Evolutionary conservation across 208 protist species (phyloP).

Genomic region (Acanthamoeba royreba): DNA sequence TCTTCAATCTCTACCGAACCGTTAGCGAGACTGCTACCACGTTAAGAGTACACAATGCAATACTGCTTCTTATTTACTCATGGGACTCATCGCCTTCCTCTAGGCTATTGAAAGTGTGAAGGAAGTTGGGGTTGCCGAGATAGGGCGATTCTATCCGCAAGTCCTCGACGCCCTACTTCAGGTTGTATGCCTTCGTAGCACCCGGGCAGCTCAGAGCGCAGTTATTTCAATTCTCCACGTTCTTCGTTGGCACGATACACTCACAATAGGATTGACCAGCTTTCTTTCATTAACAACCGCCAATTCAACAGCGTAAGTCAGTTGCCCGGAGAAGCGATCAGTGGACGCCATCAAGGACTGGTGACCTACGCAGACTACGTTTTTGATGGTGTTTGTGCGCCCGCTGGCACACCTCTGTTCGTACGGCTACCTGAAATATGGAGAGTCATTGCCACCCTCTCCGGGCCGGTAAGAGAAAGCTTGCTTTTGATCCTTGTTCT

Average conservation of each 20-base stretch:
- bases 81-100: neutral
- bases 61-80: too few relatives aligned
- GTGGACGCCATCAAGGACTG: neutral
- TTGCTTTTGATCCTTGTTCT: too few relatives aligned
- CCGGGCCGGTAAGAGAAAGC: neutral
- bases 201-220: neutral
- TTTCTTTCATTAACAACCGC: too few relatives aligned
- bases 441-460: neutral
- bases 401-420: neutral
- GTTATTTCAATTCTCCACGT: conserved; percentile 11
- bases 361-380: neutral
- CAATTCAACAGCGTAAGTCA: neutral
- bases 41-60: neutral
- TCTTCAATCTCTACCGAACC: neutral
- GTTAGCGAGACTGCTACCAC: neutral
- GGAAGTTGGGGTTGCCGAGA: neutral
- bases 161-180: conserved; percentile 9
- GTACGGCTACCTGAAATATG: neutral
- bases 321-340: neutral
- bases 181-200: neutral
- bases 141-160: neutral
- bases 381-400: neutral
- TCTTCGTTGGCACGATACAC: neutral
- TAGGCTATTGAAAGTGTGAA: neutral
- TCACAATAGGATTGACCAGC: too few relatives aligned